A percentile compares a stretch with the other conserved stretches of the same genome.
These are phyloP conservation scores for Diaporthe velutina DNA, from an alignment of 2,329 filamentous ascomycete species.

Conservation along the genomic window DNA sequence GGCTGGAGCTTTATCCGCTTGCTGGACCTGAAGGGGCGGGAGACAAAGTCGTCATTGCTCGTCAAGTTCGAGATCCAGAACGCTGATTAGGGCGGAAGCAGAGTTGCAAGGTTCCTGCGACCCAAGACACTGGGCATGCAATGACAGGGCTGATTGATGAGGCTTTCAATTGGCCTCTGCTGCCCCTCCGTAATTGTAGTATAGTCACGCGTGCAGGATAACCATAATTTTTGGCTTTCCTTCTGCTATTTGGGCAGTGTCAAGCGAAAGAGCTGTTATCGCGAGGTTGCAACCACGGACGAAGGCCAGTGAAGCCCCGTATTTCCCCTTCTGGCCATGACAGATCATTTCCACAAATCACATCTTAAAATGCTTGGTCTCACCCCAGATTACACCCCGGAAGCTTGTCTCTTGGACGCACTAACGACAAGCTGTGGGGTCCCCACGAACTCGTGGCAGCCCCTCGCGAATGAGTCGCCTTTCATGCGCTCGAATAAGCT, in stretches of 20 bases:
- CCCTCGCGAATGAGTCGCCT: not conserved
- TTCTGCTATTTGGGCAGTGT: not conserved
- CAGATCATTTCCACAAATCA: conserved; percentile 36
- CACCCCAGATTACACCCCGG: not conserved
- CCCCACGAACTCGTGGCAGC: not conserved
- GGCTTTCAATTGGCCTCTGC: not conserved
- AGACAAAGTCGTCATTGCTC: conserved; percentile 73
- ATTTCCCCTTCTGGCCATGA: conserved; percentile 20
- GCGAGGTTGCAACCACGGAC: not conserved
- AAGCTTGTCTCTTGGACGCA: not conserved
- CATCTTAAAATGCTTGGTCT: not conserved
- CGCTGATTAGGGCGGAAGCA: conserved; percentile 28
- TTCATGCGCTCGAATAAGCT: conserved; percentile 32
- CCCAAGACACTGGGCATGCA: not conserved
- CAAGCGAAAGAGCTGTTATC: not conserved
- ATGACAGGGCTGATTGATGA: not conserved
- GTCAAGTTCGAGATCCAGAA: conserved; percentile 71
- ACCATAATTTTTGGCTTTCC: not conserved
- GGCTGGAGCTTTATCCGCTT: conserved; percentile 76
- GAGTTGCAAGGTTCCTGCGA: not conserved
- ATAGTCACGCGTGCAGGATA: not conserved
- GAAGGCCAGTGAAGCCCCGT: not conserved
- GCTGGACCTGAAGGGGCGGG: conserved; percentile 73
- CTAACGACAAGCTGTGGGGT: conserved; percentile 1
- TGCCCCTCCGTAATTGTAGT: not conserved